A percentile compares a stretch with the other conserved stretches of the same genome.
Conservation (phyloP, 2,329 filamentous ascomycete genomes). For the Verticillium isaacii region DNA sequence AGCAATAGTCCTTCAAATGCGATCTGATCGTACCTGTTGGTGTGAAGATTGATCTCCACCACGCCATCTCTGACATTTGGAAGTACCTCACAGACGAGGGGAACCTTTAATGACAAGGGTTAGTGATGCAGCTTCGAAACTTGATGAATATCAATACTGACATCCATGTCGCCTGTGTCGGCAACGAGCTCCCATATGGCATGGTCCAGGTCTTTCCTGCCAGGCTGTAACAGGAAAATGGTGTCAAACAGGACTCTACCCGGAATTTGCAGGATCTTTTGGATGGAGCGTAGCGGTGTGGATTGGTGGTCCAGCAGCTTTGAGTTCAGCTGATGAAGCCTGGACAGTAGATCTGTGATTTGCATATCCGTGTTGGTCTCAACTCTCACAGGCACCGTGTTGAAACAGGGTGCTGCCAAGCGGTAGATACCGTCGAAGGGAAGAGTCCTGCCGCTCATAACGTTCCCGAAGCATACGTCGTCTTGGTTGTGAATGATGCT, state of each 20-base stretch:
- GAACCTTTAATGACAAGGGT: constrained; percentile 37
- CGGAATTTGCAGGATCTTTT: constrained; percentile 38
- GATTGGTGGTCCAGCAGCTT: constrained; percentile 66
- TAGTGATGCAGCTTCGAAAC: not conserved
- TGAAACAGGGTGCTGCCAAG: constrained; percentile 88
- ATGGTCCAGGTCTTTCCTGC: constrained; percentile 49
- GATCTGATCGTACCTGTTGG: constrained; percentile 36
- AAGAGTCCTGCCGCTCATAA: constrained; percentile 72
- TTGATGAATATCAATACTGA: constrained; percentile 25
- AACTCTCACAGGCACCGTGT: constrained; percentile 71
- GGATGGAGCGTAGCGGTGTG: constrained; percentile 68
- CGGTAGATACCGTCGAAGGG: constrained; percentile 61
- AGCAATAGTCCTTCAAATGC: not conserved
- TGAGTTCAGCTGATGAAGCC: constrained; percentile 57
- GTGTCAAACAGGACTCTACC: constrained; percentile 69
- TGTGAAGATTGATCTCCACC: constrained; percentile 59
- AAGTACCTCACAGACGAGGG: constrained; percentile 70
- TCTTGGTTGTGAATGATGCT: constrained; percentile 45
- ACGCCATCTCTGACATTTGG: constrained; percentile 48
- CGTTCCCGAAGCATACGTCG: constrained; percentile 84
- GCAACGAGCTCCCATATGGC: constrained; percentile 51
- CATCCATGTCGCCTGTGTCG: constrained; percentile 64
- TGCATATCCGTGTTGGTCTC: constrained; percentile 41
- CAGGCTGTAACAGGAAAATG: constrained; percentile 72
- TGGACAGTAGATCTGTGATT: constrained; percentile 53